These are phyloP conservation scores for Solanum hybrid DNA, from an alignment of 305 asterid genomes.

Conservation along the genomic window DNA sequence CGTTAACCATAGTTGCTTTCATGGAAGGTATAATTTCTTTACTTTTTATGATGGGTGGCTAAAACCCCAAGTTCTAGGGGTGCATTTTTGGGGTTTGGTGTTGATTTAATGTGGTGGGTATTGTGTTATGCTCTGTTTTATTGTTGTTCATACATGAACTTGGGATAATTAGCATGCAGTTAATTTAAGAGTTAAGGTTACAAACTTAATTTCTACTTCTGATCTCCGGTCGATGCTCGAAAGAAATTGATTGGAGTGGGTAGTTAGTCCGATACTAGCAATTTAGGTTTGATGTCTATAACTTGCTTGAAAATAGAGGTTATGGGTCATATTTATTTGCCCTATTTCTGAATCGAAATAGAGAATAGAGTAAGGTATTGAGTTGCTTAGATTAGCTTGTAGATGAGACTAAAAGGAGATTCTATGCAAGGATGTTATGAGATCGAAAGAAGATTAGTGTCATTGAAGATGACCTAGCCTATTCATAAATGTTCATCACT, in stretches of 20 bases:
- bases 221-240: background rate
- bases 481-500: background rate
- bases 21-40: background rate
- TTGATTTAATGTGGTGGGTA: background rate
- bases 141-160: background rate
- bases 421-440: background rate
- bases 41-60: background rate
- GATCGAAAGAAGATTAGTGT: background rate
- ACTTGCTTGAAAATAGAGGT: background rate
- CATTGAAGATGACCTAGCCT: background rate
- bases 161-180: background rate
- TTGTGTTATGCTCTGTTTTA: background rate
- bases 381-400: background rate
- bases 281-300: background rate
- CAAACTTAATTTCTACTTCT: background rate
- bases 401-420: background rate
- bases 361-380: background rate
- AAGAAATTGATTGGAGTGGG: background rate
- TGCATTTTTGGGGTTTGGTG: background rate
- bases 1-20: background rate
- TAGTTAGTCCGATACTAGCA: background rate
- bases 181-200: background rate
- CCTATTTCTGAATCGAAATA: background rate
- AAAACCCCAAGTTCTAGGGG: no score
- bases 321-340: background rate